A percentile compares a stretch with the other conserved stretches of the same genome.
Evolutionary conservation across 805 yeast genomes (phyloP).

Genomic region (Yamadazyma philogaea): DNA sequence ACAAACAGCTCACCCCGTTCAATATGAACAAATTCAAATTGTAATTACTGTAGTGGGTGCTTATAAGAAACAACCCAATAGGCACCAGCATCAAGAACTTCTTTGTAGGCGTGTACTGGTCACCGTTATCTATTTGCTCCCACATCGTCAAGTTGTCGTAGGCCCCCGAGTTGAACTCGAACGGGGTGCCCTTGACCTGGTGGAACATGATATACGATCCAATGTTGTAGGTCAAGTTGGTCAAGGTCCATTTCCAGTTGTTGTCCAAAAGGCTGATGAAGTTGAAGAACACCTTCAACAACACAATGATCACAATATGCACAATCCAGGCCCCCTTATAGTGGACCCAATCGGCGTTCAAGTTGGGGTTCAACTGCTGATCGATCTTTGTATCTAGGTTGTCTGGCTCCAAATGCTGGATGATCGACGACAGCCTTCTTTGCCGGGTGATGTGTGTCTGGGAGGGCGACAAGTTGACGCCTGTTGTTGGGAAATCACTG

Average conservation of each 20-base stretch:
- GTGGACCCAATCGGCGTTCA: slow-evolving; percentile 96
- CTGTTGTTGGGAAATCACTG: slow-evolving; percentile 12
- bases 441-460: slow-evolving; percentile 32
- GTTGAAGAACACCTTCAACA: slow-evolving; percentile 74
- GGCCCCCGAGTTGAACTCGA: slow-evolving; percentile 95
- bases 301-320: slow-evolving; percentile 76
- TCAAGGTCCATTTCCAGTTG: slow-evolving; percentile 90
- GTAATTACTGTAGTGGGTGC: slow-evolving; percentile 88
- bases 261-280: slow-evolving; percentile 75
- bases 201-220: slow-evolving; percentile 97
- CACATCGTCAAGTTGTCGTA: slow-evolving; percentile 96
- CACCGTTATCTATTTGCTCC: slow-evolving; percentile 97
- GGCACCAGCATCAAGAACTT: slow-evolving; percentile 93
- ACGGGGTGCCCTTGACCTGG: slow-evolving; percentile 94
- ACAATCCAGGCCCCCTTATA: slow-evolving; percentile 95
- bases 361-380: slow-evolving; percentile 81
- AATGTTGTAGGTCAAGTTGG: slow-evolving; percentile 83
- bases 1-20: slow-evolving; percentile 75
- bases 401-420: slow-evolving; percentile 92
- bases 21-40: slow-evolving; percentile 74
- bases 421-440: slow-evolving; percentile 81
- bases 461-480: slow-evolving; percentile 21
- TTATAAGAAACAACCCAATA: slow-evolving; percentile 73
- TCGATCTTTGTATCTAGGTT: slow-evolving; percentile 88
- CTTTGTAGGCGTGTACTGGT: slow-evolving; percentile 94